Evolutionary conservation across 1,284 basidiomycete species (phyloP), one percentile per base, ranked within the genome.

Genomic region (Testicularia cyperi): DNA sequence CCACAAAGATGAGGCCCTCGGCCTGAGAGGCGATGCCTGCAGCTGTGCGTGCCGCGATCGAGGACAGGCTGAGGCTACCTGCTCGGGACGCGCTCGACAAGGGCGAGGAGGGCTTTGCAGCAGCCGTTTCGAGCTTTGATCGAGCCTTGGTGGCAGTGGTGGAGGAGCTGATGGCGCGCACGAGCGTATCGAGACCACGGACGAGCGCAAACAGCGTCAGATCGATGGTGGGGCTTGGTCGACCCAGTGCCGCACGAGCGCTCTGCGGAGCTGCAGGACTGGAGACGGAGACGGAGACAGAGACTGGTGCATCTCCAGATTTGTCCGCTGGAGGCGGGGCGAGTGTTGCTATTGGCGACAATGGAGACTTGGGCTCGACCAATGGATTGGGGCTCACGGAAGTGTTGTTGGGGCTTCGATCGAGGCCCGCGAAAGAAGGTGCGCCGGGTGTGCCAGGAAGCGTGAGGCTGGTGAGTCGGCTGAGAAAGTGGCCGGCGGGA

Each of bases 131-230:
- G 18, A 10, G 30, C 18, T 32, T 9, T 8, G 49, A 36, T 9
- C 38, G 41, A 6, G 30, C 28, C 20, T 52, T 58, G 33, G 39
- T 22, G 6, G 33, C 28, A 8, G 52, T 16, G 6, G 44, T 29
- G 19, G 46, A 33, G 3, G 40, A 45, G 12, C 45, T 44, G 8
- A 65, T 41, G 3, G 56, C 64, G 18, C 75, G 64, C 10, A 74
- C 55, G 25, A 71, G 40, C 3, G 71, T 75, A 52, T 77, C 74
- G 34, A 75, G 44, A 1, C 74, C 77, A 14, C 78, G 68, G 2
- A 78, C 78, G 27, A 78, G 63, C 6, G 77, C 60, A 37, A 78
- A 78, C 24, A 78, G 70, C 5, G 78, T 78, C 16, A 78, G 48
- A 44, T 78, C 77, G 42, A 78, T 71, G 2, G 78, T 78, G 0